A percentile compares a stretch with the other conserved stretches of the same genome.
These are phyloP conservation scores for Septoria petroselini DNA, from an alignment of 2,329 filamentous ascomycete genomes.

Conservation along the genomic window DNA sequence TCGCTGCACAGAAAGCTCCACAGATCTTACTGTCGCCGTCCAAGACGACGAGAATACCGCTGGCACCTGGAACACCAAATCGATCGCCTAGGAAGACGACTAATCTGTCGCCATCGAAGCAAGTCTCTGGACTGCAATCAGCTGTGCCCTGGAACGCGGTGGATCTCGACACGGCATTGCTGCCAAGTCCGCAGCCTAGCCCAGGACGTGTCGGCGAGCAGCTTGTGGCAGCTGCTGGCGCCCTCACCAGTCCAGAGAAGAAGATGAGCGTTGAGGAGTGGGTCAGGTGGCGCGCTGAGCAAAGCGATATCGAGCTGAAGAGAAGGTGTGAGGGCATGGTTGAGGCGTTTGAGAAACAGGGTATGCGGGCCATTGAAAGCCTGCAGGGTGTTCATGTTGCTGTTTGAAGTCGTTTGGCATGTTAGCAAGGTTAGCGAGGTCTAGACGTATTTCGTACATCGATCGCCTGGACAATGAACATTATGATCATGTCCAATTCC, in stretches of 20 bases:
- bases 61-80: conserved; percentile 43
- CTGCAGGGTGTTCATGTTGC: conserved; percentile 65
- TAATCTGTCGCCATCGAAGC: conserved; percentile 41
- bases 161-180: conserved; percentile 71
- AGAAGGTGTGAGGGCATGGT: conserved; percentile 82
- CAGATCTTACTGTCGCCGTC: conserved; percentile 29
- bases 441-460: too few relatives aligned
- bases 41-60: conserved; percentile 42
- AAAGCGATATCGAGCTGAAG: conserved; percentile 75
- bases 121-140: conserved; percentile 51
- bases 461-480: too few relatives aligned
- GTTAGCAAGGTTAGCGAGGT: too few relatives aligned
- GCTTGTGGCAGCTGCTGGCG: conserved; percentile 49
- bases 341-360: conserved; percentile 77
- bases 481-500: too few relatives aligned
- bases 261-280: conserved; percentile 92
- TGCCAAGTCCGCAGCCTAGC: conserved; percentile 41
- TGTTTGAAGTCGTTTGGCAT: conserved; percentile 37
- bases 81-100: conserved; percentile 28
- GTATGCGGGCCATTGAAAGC: conserved; percentile 69
- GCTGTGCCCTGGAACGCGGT: conserved; percentile 66
- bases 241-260: conserved; percentile 73
- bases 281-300: conserved; percentile 75
- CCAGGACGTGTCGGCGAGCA: conserved; percentile 29
- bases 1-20: conserved; percentile 35